These are phyloP conservation scores for Neurospora sp. DNA, from an alignment of 495 filamentous ascomycete genomes.

Conservation along the genomic window DNA sequence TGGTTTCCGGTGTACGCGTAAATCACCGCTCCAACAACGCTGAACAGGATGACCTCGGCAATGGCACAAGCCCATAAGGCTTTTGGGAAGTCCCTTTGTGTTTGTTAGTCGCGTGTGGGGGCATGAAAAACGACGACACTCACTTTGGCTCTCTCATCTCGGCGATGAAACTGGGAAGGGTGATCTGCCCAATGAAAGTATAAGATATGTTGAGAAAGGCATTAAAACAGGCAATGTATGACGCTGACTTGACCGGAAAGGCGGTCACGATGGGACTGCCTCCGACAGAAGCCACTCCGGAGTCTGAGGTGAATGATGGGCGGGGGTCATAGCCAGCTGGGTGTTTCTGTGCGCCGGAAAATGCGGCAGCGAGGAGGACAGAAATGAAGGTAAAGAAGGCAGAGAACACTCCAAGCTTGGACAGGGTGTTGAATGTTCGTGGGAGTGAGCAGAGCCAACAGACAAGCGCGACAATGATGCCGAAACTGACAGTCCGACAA, in stretches of 20 bases:
- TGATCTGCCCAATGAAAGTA: constrained; percentile 90
- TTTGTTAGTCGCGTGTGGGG: neutral
- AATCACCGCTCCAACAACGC: constrained; percentile 59
- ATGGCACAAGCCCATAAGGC: constrained; percentile 81
- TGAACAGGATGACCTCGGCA: constrained; percentile 72
- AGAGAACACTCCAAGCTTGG: constrained; percentile 61
- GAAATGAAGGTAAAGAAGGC: constrained; percentile 82
- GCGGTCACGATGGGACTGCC: constrained; percentile 55
- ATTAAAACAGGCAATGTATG: constrained; percentile 66
- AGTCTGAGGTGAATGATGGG: constrained; percentile 23
- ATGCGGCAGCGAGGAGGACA: constrained; percentile 68
- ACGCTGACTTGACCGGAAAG: constrained; percentile 57
- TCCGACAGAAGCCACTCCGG: constrained; percentile 22
- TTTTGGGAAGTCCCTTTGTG: constrained; percentile 66
- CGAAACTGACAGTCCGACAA: constrained; percentile 58
- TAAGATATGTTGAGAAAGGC: constrained; percentile 87
- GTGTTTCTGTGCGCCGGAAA: constrained; percentile 60
- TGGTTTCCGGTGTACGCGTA: constrained; percentile 77
- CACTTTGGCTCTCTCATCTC: constrained; percentile 70
- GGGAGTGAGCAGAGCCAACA: constrained; percentile 70
- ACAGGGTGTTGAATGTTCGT: constrained; percentile 68
- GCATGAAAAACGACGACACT: neutral
- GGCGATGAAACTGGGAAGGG: constrained; percentile 80
- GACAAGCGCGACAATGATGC: constrained; percentile 55
- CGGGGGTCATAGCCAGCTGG: constrained; percentile 49